Base-by-base conservation (phyloP, 352 stramenopile genomes). In the Pythium monospermum region DNA sequence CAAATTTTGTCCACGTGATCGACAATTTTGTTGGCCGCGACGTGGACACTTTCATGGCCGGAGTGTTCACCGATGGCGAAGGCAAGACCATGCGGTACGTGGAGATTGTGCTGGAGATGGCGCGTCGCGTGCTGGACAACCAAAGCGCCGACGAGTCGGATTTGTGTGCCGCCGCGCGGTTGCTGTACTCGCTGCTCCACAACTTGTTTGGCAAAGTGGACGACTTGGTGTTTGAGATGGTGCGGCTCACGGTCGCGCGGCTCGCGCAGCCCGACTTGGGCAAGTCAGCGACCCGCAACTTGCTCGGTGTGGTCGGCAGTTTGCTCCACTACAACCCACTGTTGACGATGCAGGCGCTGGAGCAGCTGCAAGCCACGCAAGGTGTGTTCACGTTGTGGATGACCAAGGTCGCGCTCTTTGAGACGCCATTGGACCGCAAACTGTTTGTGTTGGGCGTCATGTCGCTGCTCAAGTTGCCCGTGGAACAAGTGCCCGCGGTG, bases 1-100 rank as follows among this genome's bases (percentile, higher is more conserved):
- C 89, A 18, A 96, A 98, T 64, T 97, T 98, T 62, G 89, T 96
- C 43, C 83, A 82, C 2, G 94, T 97, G 30, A 87, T 99, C 32
- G 94, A 98, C 66, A 98, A 98, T 66, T 99, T 97, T 62, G 96
- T 99, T 0, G 78, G 76, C 19, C 76, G 83, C 30, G 78, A 91
- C 59, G 73, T 86, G 4, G 75, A 86, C 15, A 76, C 71, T 23
- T 91, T 94, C 51, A 50, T 91, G 22, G 56, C 73, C 0, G 76
- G 80, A 19, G 66, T 71, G 6, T 64, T 46, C 15, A 77, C 73
- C 1, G 68, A 83, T 46, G 65, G 71, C 4, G 57, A 64, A 3
- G 76, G 75, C 16, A 61, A 49, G 25, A 72, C 52, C 21, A 54
- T 87, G 28, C 74, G 73, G 11, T 93, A 89, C 64, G 51, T 93